phyloP scores from a whole-genome alignment of 495 filamentous ascomycete species.

The Xylaria grammica region DNA sequence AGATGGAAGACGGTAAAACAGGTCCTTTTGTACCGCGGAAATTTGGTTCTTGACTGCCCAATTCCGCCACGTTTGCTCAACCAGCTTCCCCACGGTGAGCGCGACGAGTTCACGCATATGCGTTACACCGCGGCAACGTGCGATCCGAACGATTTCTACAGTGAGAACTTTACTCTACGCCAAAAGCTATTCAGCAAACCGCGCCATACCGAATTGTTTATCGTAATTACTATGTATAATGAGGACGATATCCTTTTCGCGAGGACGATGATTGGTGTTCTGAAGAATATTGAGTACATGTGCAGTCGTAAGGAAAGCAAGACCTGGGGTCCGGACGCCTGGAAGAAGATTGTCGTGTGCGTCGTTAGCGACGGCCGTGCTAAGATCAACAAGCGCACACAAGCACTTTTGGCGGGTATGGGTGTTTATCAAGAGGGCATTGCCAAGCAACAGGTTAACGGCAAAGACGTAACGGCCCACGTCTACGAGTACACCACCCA shows the following conservation, averaged over 20 bases:
- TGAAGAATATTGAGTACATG: slow-evolving; percentile 99
- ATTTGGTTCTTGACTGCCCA: slow-evolving; percentile 96
- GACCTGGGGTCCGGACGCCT: slow-evolving; percentile 98
- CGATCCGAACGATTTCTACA: slow-evolving; percentile 86
- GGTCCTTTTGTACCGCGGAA: slow-evolving; percentile 94
- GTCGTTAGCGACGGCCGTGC: slow-evolving; percentile 97
- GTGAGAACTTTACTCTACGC: slow-evolving; percentile 88
- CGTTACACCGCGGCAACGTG: slow-evolving; percentile 96
- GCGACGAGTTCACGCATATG: slow-evolving; percentile 99
- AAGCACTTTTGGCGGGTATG: slow-evolving; percentile 88
- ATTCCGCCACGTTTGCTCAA: slow-evolving; percentile 88
- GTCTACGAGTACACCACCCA: slow-evolving; percentile 99
- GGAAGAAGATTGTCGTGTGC: slow-evolving; percentile 99
- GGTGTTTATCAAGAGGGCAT: slow-evolving; percentile 98
- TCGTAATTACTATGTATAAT: slow-evolving; percentile 99
- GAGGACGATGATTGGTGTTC: slow-evolving; percentile 93
- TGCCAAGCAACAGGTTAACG: slow-evolving; percentile 96
- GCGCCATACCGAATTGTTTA: slow-evolving; percentile 94
- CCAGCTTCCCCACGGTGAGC: slow-evolving; percentile 84
- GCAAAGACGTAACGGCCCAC: slow-evolving; percentile 96
- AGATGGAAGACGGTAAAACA: slow-evolving; percentile 99
- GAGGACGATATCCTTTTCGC: slow-evolving; percentile 97
- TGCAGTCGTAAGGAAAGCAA: slow-evolving; percentile 87
- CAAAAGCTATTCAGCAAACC: slow-evolving; percentile 94
- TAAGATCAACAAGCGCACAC: slow-evolving; percentile 94